Conservation (phyloP, 306 rosid genomes). For the Parietaria judaica region DNA sequence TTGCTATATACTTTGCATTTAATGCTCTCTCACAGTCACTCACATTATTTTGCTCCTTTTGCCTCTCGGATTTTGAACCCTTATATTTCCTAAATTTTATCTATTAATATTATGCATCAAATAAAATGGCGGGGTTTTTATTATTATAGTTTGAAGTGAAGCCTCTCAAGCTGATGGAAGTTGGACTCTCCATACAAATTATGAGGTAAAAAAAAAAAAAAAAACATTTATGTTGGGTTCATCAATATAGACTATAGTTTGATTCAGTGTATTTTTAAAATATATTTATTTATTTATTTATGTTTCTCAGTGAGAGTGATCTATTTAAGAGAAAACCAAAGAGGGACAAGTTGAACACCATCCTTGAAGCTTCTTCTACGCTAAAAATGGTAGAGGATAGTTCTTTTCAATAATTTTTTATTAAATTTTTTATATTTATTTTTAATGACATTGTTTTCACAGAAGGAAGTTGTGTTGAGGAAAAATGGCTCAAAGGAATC, state of each 20-base stretch:
- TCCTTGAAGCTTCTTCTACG: constrained; percentile 27
- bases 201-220: too few species aligned
- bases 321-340: constrained; percentile 41
- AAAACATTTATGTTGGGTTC: too few species aligned
- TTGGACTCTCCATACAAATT: constrained; percentile 20
- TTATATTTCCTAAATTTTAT: constrained; percentile 15
- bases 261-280: too few species aligned
- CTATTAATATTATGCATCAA: constrained; percentile 24
- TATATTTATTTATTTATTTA: constrained; percentile 14
- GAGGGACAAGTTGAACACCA: constrained; percentile 32
- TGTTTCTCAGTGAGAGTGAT: constrained; percentile 36
- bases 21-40: constrained; percentile 37
- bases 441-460: constrained; percentile 16
- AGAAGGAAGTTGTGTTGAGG: constrained; percentile 29
- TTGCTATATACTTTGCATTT: constrained; percentile 31
- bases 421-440: neutral
- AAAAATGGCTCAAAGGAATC: constrained; percentile 37
- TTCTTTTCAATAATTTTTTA: neutral
- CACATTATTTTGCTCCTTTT: constrained; percentile 15
- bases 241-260: too few species aligned
- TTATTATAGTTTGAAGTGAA: constrained; percentile 38
- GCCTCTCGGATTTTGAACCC: constrained; percentile 30
- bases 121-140: constrained; percentile 32
- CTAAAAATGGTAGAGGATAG: constrained; percentile 37
- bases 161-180: constrained; percentile 52